These are phyloP conservation scores for Dictyostelium brefeldianum DNA, from an alignment of 78 protist species.

Conservation along the genomic window DNA sequence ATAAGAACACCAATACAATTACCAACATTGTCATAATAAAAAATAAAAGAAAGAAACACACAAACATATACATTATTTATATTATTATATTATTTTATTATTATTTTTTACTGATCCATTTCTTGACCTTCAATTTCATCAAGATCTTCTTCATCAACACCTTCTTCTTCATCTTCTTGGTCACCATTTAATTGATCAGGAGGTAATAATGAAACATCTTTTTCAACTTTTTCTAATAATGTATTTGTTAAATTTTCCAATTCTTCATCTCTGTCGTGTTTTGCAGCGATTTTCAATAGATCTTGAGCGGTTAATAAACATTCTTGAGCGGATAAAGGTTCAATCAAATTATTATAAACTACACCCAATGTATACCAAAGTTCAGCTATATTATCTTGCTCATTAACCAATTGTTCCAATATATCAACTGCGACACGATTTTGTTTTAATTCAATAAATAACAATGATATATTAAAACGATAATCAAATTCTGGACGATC, in stretches of 20 bases:
- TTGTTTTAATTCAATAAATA: conserved; percentile 73
- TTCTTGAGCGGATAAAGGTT: conserved; percentile 62
- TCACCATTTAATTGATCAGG: conserved; percentile 16
- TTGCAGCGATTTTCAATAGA: conserved; percentile 12
- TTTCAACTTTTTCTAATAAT: neutral
- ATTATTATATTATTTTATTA: neutral
- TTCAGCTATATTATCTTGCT: conserved; percentile 84
- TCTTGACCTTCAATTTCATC: conserved; percentile 23
- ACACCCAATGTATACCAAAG: conserved; percentile 70
- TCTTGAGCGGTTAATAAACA: conserved; percentile 40
- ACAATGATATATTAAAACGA: conserved; percentile 44
- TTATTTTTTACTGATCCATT: neutral
- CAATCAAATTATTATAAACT: conserved; percentile 23
- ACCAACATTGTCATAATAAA: neutral
- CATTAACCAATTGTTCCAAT: conserved; percentile 54
- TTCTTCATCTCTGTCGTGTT: neutral
- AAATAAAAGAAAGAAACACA: neutral
- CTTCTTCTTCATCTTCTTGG: neutral
- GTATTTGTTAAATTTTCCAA: conserved; percentile 21
- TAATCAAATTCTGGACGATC: conserved; percentile 72
- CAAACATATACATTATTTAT: neutral
- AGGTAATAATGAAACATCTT: conserved; percentile 17
- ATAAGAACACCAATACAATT: neutral
- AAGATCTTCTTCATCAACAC: neutral
- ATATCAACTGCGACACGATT: conserved; percentile 59